A percentile compares a stretch with the other conserved stretches of the same genome.
These are phyloP conservation scores for Lentinula guzmanii DNA, from an alignment of 768 basidiomycete species.

Conservation along the genomic window DNA sequence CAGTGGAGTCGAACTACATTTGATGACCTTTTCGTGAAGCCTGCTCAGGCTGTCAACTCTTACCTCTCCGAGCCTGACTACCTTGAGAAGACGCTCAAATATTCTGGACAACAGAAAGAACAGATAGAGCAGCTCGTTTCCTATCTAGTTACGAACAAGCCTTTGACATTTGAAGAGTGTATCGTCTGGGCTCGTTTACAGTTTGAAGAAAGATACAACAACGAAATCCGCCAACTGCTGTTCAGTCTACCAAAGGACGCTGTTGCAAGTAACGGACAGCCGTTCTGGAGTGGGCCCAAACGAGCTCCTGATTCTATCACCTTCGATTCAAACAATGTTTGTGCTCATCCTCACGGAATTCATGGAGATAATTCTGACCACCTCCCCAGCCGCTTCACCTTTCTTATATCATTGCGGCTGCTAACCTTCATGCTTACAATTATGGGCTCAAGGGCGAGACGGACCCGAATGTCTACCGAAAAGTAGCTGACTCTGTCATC, in stretches of 20 bases:
- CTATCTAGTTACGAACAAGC: slow-evolving; percentile 88
- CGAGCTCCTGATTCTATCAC: slow-evolving; percentile 87
- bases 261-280: slow-evolving; percentile 84
- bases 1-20: slow-evolving; percentile 95
- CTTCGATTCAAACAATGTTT: slow-evolving; percentile 84
- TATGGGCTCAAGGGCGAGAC: slow-evolving; percentile 92
- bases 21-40: slow-evolving; percentile 90
- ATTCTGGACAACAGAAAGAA: slow-evolving; percentile 86
- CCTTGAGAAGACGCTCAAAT: slow-evolving; percentile 84
- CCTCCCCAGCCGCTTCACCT: slow-evolving; percentile 69
- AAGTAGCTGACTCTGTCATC: slow-evolving; percentile 73
- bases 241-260: slow-evolving; percentile 95
- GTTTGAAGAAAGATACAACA: slow-evolving; percentile 92
- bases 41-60: slow-evolving; percentile 88
- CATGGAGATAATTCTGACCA: slow-evolving; percentile 8
- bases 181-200: slow-evolving; percentile 94
- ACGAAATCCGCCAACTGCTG: slow-evolving; percentile 87
- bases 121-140: slow-evolving; percentile 85
- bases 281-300: slow-evolving; percentile 99
- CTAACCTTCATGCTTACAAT: slow-evolving; percentile 97
- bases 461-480: slow-evolving; percentile 75
- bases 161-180: slow-evolving; percentile 94
- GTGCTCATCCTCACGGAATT: slow-evolving; percentile 17
- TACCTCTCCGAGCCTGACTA: slow-evolving; percentile 97
- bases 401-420: slow-evolving; percentile 84